Base-by-base conservation (phyloP, 495 filamentous ascomycete species). In the Podospora comata region DNA sequence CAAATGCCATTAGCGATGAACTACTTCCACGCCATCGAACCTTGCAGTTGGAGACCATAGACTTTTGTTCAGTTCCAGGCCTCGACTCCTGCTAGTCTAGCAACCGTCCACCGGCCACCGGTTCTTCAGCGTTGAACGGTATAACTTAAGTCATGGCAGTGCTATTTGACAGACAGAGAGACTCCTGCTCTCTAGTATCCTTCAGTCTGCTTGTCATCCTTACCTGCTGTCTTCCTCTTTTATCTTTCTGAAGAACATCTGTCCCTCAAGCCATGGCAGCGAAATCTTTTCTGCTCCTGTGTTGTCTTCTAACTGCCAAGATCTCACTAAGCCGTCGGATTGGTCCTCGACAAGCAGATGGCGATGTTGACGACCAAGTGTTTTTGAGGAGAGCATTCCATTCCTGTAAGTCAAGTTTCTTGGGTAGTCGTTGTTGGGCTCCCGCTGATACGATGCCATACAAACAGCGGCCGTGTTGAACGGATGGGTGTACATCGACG, bases 311-410 rank as follows among this genome's bases (percentile, higher is more conserved):
- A 13, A 68, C 34, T 55, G 54, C 23, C 4, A 30, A 30, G 4
- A 57, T 34, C 16, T 58, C 60, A 3, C 27, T 30, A 5, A 28
- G 55, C 15, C 15, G 16, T 39, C n/a, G 15, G 13, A 19, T 71
- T n/a, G 20, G 54, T 9, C 30, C 71, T 18, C 67, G 72, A 28
- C 72, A 75, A 48, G 74, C 65, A 20, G 64, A 74, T 61, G 65
- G 72, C 44, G 70, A 20, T 4, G 44, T 72, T 7, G 68, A 66
- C 32, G 53, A 65, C 1, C 62, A 72, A 1, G 59, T 62, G 1
- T 72, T 74, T 56, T 28, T 75, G 28, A 68, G 74, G 19, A 70
- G 72, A 65, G 69, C 67, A 4, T 75, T 60, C 34, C 74, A 75
- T 56, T 66, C 73, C 13, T 75, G 74, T 75, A 63, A 66, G 72